Conservation (phyloP, 2,329 filamentous ascomycete species). For the Colletotrichum sidae region DNA sequence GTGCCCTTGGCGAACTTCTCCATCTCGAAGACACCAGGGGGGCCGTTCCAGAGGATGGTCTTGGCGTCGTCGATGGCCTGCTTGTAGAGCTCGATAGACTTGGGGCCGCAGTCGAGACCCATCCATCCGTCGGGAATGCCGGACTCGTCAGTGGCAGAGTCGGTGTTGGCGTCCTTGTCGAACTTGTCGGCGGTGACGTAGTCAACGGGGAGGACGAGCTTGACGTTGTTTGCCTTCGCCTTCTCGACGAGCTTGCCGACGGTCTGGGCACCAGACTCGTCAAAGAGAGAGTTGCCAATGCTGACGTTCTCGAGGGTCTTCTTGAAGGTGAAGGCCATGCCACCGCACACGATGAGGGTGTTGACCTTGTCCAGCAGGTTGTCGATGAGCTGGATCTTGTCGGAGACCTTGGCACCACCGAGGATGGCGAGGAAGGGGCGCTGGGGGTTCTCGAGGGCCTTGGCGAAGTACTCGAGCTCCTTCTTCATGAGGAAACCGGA, state of each 20-base stretch:
- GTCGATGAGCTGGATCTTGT: conserved; percentile 99
- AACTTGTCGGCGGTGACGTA: conserved; percentile 98
- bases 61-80: conserved; percentile 86
- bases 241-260: conserved; percentile 90
- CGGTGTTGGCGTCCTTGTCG: conserved; percentile 82
- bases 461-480: conserved; percentile 99
- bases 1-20: conserved; percentile 93
- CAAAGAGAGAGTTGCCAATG: conserved; percentile 93
- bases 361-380: conserved; percentile 98
- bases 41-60: conserved; percentile 99
- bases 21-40: conserved; percentile 97
- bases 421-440: conserved; percentile 98
- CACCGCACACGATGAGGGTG: conserved; percentile 95
- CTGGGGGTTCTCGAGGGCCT: conserved; percentile 92
- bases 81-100: conserved; percentile 91
- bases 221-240: conserved; percentile 95
- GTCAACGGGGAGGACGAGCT: conserved; percentile 93
- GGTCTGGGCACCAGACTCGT: conserved; percentile 93
- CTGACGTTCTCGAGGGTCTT: conserved; percentile 93
- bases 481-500: conserved; percentile 99
- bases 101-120: conserved; percentile 93
- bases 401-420: conserved; percentile 96
- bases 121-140: conserved; percentile 98
- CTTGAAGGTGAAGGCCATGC: conserved; percentile 99
- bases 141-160: conserved; percentile 84